These are phyloP conservation scores for Apocynum venetum DNA, from an alignment of 257 asterid species.

Conservation along the genomic window DNA sequence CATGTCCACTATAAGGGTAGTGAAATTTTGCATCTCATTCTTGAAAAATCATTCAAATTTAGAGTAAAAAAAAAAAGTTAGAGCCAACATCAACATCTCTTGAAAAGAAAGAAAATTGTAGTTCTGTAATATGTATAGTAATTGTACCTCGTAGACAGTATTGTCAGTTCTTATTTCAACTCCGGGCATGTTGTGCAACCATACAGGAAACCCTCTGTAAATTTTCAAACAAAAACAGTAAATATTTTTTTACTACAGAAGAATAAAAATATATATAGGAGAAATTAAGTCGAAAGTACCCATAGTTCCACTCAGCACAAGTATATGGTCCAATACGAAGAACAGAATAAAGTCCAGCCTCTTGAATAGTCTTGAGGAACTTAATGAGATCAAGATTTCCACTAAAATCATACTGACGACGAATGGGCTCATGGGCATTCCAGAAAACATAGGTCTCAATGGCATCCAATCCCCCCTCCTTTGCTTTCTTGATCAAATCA, in stretches of 20 bases:
- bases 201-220: conserved; percentile 67
- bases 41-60: conserved; percentile 11
- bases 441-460: conserved; percentile 79
- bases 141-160: conserved; percentile 47
- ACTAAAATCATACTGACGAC: conserved; percentile 55
- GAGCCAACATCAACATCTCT: too few species aligned
- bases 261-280: background rate
- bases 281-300: conserved; percentile 24
- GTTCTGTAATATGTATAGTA: too few species aligned
- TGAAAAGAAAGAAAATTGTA: too few species aligned
- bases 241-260: background rate
- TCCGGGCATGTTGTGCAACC: conserved; percentile 65
- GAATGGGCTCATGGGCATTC: conserved; percentile 74
- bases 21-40: conserved; percentile 80
- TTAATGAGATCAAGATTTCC: conserved; percentile 61
- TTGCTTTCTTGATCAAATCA: conserved; percentile 64
- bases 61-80: background rate
- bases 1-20: conserved; percentile 57
- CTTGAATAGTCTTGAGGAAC: conserved; percentile 54
- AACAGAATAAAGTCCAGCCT: conserved; percentile 53
- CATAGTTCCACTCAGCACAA: conserved; percentile 88
- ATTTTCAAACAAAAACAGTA: background rate
- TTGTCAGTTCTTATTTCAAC: conserved; percentile 55
- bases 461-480: conserved; percentile 73
- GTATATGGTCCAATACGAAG: conserved; percentile 85